Evolutionary conservation across 2,329 filamentous ascomycete species (phyloP), one percentile per base, ranked within the genome.

Genomic region (Ophiostoma australiae): DNA sequence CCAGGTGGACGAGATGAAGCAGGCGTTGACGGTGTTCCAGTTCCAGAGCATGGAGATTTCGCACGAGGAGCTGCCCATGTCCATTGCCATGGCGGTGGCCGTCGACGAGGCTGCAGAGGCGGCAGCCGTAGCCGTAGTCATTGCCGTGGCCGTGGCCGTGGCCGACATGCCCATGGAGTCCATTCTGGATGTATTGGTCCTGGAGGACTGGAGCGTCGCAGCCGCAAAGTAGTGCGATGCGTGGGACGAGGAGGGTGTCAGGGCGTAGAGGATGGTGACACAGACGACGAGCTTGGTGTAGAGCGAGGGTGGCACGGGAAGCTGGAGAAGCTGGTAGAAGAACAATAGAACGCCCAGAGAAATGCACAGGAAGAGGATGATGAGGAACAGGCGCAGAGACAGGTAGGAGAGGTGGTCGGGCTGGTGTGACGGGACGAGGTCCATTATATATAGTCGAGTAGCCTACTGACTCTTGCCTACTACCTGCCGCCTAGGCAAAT

Each of bases 1-100:
- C 91, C 92, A 95, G 31, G 84, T 83, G 8, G 78, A 75, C 33
- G 90, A 81, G 76, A 95, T 85, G 84, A 95, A 94, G 80, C 89
- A 92, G 27, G 89, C 80, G 77, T 91, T 88, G 77, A 91, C 82
- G 3, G 89, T 90, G 78, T 91, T 84, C 89, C 90, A 92, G 79
- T 93, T 93, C 90, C 90, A 92, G 58, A 92, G 82, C 91, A 93
- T 93, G 27, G 79, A 81, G 58, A 84, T 82, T 74, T 82, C 80
- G 79, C 81, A 84, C 15, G 71, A 13, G 74, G 73, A 74, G 74
- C 74, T 74, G 41, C 75, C 76, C 77, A 78, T 79, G 72, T 74
- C 75, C 74, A 65, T 71, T n/a, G 20, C 20, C 71, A 69, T 72
- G 58, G 48, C 67, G 58, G 68, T 70, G 31, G 44, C 52, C 15